Evolutionary conservation across 495 filamentous ascomycete genomes (phyloP).

Genomic region (Penicillium turbatum): DNA sequence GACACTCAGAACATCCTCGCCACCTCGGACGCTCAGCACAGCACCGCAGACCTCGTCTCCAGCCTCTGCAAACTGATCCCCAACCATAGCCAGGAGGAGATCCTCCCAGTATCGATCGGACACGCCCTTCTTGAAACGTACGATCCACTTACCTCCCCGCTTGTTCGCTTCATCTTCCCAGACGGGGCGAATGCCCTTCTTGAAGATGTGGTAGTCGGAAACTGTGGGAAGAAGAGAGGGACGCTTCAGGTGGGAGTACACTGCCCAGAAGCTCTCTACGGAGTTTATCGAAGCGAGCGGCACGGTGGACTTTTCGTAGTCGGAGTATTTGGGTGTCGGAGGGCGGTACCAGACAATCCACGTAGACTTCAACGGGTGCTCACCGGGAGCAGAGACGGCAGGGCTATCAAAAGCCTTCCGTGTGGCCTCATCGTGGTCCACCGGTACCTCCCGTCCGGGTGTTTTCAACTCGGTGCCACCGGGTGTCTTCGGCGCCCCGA

Average conservation of each 20-base stretch:
- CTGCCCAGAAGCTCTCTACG: conserved; percentile 87
- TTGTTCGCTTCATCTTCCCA: conserved; percentile 99
- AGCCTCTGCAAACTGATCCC: conserved; percentile 92
- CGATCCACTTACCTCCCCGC: conserved; percentile 93
- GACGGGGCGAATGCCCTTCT: conserved; percentile 92
- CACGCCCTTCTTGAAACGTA: conserved; percentile 93
- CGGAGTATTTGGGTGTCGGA: conserved; percentile 91
- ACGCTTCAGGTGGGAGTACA: conserved; percentile 85
- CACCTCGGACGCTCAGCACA: conserved; percentile 88
- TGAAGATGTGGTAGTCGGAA: conserved; percentile 97
- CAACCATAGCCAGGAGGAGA: conserved; percentile 81
- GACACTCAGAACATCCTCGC: conserved; percentile 95
- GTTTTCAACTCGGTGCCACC: conserved; percentile 73
- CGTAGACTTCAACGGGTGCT: conserved; percentile 70
- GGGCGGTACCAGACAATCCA: conserved; percentile 98
- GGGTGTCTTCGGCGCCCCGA: conserved; percentile 88
- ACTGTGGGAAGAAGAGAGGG: conserved; percentile 85
- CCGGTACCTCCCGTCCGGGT: conserved; percentile 52
- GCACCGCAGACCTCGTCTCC: conserved; percentile 92
- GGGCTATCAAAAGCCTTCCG: conserved; percentile 39
- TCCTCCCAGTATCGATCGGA: conserved; percentile 98
- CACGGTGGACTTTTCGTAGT: conserved; percentile 95
- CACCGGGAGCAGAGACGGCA: conserved; percentile 37
- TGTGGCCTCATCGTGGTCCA: conserved; percentile 52
- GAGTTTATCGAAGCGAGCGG: conserved; percentile 76